Conservation (phyloP, 305 asterid species). For the Fraxinus floribunda region DNA sequence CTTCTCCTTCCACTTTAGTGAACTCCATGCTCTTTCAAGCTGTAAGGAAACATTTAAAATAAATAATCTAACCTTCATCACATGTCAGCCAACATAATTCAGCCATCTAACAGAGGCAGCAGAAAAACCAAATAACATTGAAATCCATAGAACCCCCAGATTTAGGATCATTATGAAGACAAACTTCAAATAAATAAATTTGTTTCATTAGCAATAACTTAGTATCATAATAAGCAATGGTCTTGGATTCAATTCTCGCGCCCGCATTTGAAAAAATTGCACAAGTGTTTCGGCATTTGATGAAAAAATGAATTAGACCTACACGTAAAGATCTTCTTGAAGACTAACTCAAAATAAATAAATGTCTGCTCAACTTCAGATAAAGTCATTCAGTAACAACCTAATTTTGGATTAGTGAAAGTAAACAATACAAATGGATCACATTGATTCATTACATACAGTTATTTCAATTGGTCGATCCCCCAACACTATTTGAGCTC, state of each 20-base stretch:
- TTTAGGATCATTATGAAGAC: not conserved
- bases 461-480: slow-evolving; percentile 95
- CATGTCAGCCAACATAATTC: not conserved
- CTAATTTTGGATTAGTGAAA: not conserved
- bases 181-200: not conserved
- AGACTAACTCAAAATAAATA: not conserved
- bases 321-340: not conserved
- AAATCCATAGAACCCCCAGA: not conserved
- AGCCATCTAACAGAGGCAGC: slow-evolving; percentile 3
- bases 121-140: slow-evolving; percentile 8
- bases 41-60: slow-evolving; percentile 29
- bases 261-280: not conserved
- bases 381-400: slow-evolving; percentile 3
- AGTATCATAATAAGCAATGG: not conserved
- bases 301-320: not conserved
- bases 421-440: not conserved
- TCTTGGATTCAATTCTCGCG: not conserved
- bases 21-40: slow-evolving; percentile 93
- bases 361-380: not conserved
- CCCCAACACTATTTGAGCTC: slow-evolving; percentile 89
- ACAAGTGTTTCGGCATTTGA: not conserved
- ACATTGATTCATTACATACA: slow-evolving; percentile 35
- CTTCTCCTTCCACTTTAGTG: slow-evolving; percentile 76
- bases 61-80: not conserved
- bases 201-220: not conserved